Evolutionary conservation across 148 eudicot species (phyloP), one percentile per base, ranked within the genome.

Genomic region (Fagopyrum tataricum): DNA sequence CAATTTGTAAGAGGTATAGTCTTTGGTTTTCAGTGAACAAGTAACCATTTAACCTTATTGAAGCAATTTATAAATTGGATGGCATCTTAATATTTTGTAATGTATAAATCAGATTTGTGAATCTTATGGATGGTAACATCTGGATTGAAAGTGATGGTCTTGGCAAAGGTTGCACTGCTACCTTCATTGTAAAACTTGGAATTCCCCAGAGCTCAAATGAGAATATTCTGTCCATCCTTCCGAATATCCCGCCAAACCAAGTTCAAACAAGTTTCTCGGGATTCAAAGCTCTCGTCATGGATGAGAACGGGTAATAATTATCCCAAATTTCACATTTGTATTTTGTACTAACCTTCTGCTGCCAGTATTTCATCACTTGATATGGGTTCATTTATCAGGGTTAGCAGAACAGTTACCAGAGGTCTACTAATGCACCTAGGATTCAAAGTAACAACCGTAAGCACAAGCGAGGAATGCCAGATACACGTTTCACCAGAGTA

Each of bases 71-170:
- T 31, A 31, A 31, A 31, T 31, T 31, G 37, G 37, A 2, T 31
- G 1, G 37, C 37, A 31, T 31, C 37, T 31, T 31, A 46, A 44
- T 46, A 11, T 46, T 12, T 46, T 46, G 2, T 46, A 0, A 7
- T 46, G 48, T 46, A 2, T 12, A 17, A 55, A 78, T 70, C 78
- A 92, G 97, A 85, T 92, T 92, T 84, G 91, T 90, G 42, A 86
- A 76, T 77, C 96, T 90, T 59, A 93, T 93, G 98, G 91, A 86
- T 75, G 98, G 96, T 44, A 81, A 87, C 67, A 93, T 93, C 75
- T 88, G 90, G 89, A 79, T 93, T 47, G 96, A 93, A 82, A 93
- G 98, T 78, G 93, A 89, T 81, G 98, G 98, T 69, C 81, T 82
- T 52, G 98, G 96, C 46, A 93, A 86, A 82, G 98, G 98, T 44